Conservation (phyloP, 371 early-diverging fungal genomes). For the Mortierella sp. region DNA sequence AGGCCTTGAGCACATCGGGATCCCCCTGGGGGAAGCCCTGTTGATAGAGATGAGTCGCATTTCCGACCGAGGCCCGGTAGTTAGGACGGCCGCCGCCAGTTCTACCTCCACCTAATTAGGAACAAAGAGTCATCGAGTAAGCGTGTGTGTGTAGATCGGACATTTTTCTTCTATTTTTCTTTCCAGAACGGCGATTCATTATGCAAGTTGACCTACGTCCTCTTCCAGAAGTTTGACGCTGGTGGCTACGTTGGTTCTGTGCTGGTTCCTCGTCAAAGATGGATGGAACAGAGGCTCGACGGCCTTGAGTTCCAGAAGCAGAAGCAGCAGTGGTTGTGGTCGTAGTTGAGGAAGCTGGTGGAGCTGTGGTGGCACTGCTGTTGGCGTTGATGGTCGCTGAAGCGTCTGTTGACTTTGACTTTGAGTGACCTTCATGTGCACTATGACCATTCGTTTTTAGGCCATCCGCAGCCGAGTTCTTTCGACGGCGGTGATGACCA, state of each 20-base stretch:
- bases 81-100: slow-evolving; percentile 26
- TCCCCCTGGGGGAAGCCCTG: slow-evolving; percentile 45
- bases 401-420: background rate
- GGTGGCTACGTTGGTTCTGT: slow-evolving; percentile 24
- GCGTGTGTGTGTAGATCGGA: slow-evolving; percentile 28
- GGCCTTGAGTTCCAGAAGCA: slow-evolving; percentile 14
- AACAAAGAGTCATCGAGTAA: slow-evolving; percentile 37
- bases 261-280: slow-evolving; percentile 41
- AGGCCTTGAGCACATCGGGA: slow-evolving; percentile 64
- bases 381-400: slow-evolving; percentile 2
- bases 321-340: slow-evolving; percentile 1
- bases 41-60: slow-evolving; percentile 37
- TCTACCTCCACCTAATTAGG: slow-evolving; percentile 47
- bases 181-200: too few species aligned
- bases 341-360: background rate
- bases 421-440: background rate
- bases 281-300: slow-evolving; percentile 47
- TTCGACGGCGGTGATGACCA: slow-evolving; percentile 26
- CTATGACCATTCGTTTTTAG: slow-evolving; percentile 15
- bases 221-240: slow-evolving; percentile 46
- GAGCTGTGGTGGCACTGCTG: too few species aligned
- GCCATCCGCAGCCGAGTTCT: slow-evolving; percentile 16
- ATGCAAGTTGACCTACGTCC: slow-evolving; percentile 53
- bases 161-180: too few species aligned
- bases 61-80: slow-evolving; percentile 54